Conservation (phyloP, 2,329 filamentous ascomycete genomes). For the Ceratocystis albifundus region DNA sequence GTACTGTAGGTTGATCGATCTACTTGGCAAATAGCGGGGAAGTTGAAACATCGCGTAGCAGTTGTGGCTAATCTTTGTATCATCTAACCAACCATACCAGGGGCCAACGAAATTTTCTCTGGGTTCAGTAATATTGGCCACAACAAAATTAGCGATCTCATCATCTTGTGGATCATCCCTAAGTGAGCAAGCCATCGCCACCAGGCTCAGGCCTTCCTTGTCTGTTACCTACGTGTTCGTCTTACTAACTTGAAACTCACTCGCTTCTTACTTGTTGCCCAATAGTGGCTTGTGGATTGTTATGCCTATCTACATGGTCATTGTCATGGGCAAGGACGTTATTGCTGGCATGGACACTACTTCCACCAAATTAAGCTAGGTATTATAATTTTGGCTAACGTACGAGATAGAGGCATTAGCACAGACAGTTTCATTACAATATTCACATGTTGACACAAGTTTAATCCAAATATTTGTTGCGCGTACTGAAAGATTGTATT, state of each 20-base stretch:
- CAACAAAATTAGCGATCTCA: constrained; percentile 36
- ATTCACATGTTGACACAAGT: neutral
- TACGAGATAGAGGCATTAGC: neutral
- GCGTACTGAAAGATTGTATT: constrained; percentile 13
- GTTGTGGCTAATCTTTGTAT: neutral
- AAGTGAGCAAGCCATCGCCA: constrained; percentile 34
- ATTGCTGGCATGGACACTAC: constrained; percentile 36
- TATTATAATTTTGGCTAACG: neutral
- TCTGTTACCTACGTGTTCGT: neutral
- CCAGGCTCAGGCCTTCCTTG: neutral
- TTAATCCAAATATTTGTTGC: neutral
- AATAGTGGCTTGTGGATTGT: constrained; percentile 45
- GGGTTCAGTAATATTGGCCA: constrained; percentile 48
- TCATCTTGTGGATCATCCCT: constrained; percentile 47
- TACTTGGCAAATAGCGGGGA: neutral
- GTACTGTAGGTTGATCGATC: constrained; percentile 39
- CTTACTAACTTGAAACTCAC: neutral
- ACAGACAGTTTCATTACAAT: neutral
- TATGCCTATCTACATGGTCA: constrained; percentile 42
- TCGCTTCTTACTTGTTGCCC: neutral
- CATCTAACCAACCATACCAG: constrained; percentile 28
- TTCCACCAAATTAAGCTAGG: constrained; percentile 29
- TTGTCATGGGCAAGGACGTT: constrained; percentile 39
- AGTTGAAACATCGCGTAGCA: neutral
- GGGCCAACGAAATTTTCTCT: constrained; percentile 46